These are phyloP conservation scores for Incumbomyces delicatus DNA, from an alignment of 2,329 filamentous ascomycete species.

Conservation along the genomic window DNA sequence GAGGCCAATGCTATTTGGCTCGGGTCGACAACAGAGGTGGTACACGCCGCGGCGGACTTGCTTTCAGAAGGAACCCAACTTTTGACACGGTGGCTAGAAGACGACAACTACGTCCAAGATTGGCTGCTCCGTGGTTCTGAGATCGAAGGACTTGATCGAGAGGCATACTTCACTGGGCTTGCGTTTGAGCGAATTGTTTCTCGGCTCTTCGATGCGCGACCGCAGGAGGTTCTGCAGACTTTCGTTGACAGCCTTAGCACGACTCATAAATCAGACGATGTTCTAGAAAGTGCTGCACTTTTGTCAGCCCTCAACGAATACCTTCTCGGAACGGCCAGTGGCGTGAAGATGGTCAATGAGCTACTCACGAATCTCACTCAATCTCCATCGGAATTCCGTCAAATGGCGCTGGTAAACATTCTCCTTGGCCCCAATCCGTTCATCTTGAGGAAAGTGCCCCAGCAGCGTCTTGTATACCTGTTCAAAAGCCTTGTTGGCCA, in stretches of 20 bases:
- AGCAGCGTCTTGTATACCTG: slow-evolving; percentile 68
- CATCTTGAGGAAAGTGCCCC: slow-evolving; percentile 38
- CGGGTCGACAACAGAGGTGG: slow-evolving; percentile 37
- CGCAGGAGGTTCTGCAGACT: slow-evolving; percentile 23
- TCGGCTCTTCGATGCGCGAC: slow-evolving; percentile 22
- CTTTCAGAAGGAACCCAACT: slow-evolving; percentile 42
- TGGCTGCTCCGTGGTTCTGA: slow-evolving; percentile 29
- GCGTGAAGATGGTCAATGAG: slow-evolving; percentile 49
- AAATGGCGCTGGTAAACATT: slow-evolving; percentile 44
- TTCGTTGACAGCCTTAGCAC: slow-evolving; percentile 10
- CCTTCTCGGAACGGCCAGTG: slow-evolving; percentile 38
- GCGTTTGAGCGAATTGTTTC: slow-evolving; percentile 32
- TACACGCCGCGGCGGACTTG: slow-evolving; percentile 44
- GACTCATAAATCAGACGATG: slow-evolving; percentile 30
- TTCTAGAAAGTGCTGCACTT: slow-evolving; percentile 38
- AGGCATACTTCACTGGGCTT: slow-evolving; percentile 31
- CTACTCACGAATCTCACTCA: slow-evolving; percentile 49
- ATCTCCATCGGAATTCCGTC: slow-evolving; percentile 2
- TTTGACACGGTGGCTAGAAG: slow-evolving; percentile 35
- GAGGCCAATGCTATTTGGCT: slow-evolving; percentile 46
- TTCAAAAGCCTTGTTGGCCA: slow-evolving; percentile 68
- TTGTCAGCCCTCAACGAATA: slow-evolving; percentile 41
- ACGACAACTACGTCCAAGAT: slow-evolving; percentile 20
- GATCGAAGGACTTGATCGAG: slow-evolving; percentile 24
- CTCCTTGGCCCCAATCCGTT: slow-evolving; percentile 41